Percentiles rank a stretch among this genome's conserved stretches.
These are phyloP conservation scores for Tillandsia leiboldiana DNA, from an alignment of 176 grass and related monocot species.

Conservation along the genomic window DNA sequence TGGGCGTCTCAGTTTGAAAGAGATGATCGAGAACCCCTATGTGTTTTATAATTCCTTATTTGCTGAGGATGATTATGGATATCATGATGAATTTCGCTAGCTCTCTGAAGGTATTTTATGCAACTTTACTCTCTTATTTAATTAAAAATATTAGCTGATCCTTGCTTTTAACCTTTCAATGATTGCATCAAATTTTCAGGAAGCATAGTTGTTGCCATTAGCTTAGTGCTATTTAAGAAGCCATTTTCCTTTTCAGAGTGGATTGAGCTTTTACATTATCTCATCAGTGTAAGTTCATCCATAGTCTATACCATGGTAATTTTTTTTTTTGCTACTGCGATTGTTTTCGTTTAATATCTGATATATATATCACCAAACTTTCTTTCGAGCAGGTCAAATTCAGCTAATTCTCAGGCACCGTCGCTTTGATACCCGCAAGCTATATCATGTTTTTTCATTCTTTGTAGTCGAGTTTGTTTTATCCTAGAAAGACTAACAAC, in stretches of 20 bases:
- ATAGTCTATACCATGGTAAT: neutral
- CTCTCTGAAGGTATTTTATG: conserved; percentile 20
- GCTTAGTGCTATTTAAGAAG: neutral
- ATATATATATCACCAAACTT: neutral
- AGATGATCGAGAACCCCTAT: conserved; percentile 93
- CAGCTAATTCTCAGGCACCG: too few species aligned
- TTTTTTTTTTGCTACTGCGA: neutral
- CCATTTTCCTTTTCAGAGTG: neutral
- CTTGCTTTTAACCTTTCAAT: conserved; percentile 1
- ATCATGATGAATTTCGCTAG: conserved; percentile 88
- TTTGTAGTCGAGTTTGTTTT: too few species aligned
- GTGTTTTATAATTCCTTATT: conserved; percentile 87
- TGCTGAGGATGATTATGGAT: conserved; percentile 63
- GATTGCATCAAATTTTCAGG: conserved; percentile 7
- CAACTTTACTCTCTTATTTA: conserved; percentile 12
- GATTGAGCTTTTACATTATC: neutral
- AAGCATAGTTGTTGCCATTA: conserved; percentile 5
- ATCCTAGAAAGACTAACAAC: too few species aligned
- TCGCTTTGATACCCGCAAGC: too few species aligned
- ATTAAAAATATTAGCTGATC: conserved; percentile 4
- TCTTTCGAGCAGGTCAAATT: too few species aligned
- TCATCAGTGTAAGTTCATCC: neutral
- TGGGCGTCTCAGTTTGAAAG: conserved; percentile 63
- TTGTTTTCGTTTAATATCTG: neutral
- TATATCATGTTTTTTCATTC: too few species aligned